Conservation (phyloP, 2,329 filamentous ascomycete species). For the Diplodia scrobiculata region DNA sequence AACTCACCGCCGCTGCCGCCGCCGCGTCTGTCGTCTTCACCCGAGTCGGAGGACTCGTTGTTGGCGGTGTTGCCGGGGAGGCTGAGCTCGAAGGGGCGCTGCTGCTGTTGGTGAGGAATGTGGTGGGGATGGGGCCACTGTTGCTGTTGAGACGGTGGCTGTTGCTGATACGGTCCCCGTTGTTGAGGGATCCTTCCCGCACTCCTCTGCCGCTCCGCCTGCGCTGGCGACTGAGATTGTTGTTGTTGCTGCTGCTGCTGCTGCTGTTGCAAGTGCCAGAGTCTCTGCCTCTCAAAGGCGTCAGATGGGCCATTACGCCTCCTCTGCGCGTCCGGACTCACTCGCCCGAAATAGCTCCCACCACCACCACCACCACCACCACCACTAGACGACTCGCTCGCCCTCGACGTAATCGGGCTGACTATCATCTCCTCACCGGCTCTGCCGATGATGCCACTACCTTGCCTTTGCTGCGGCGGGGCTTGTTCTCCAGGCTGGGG, state of each 20-base stretch:
- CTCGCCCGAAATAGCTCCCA: slow-evolving; percentile 16
- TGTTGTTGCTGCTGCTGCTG: slow-evolving; percentile 28
- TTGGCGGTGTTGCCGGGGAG: slow-evolving; percentile 9
- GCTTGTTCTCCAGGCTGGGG: background rate
- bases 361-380: background rate
- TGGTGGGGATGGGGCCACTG: background rate
- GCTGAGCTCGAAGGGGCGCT: slow-evolving; percentile 25
- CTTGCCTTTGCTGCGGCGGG: background rate
- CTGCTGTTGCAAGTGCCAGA: slow-evolving; percentile 27
- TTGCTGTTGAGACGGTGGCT: background rate
- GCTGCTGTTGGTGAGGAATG: slow-evolving; percentile 17
- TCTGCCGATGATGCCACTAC: background rate
- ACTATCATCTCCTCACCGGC: slow-evolving; percentile 4
- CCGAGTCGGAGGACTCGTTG: slow-evolving; percentile 29
- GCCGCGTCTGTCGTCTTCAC: background rate
- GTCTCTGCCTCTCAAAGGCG: slow-evolving; percentile 32
- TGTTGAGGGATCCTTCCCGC: slow-evolving; percentile 44
- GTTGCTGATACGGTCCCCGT: background rate
- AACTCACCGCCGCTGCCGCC: background rate
- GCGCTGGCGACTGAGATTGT: background rate
- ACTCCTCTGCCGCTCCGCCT: slow-evolving; percentile 30
- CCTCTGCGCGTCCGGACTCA: slow-evolving; percentile 27
- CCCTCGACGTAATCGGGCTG: slow-evolving; percentile 10
- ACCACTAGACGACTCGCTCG: background rate
- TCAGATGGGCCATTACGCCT: background rate